Conservation (phyloP, 352 stramenopile species). For the Phytophthora cryptogea region DNA sequence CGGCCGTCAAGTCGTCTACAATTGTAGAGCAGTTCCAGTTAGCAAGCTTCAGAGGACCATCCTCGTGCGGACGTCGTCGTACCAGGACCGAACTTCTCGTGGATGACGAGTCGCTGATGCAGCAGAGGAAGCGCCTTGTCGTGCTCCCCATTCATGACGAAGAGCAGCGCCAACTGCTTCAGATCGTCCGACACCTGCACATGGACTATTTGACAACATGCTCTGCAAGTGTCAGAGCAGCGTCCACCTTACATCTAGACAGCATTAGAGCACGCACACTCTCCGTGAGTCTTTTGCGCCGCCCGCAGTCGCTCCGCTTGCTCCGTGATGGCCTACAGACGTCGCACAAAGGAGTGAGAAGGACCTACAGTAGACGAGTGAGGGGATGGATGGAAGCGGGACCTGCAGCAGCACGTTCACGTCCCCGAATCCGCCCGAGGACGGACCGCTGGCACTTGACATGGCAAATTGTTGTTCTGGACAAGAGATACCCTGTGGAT, state of each 20-base stretch:
- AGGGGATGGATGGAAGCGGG: background rate
- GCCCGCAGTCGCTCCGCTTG: constrained; percentile 50
- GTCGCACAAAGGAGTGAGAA: background rate
- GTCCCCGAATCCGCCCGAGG: constrained; percentile 22
- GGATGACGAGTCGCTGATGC: constrained; percentile 80
- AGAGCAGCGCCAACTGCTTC: constrained; percentile 67
- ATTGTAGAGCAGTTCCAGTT: constrained; percentile 11
- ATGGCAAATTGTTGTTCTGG: too few species aligned
- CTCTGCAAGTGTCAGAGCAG: background rate
- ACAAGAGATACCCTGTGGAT: too few species aligned
- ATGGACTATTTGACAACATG: constrained; percentile 41
- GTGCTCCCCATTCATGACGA: constrained; percentile 70
- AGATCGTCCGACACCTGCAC: constrained; percentile 61
- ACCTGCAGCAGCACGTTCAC: constrained; percentile 45
- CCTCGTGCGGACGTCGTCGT: background rate
- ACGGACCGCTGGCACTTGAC: constrained; percentile 18
- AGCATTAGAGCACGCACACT: constrained; percentile 39
- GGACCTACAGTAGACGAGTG: background rate
- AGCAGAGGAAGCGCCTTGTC: constrained; percentile 71
- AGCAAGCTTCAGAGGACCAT: too few species aligned
- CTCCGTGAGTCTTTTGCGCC: constrained; percentile 50
- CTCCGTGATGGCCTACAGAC: constrained; percentile 46
- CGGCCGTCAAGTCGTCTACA: constrained; percentile 58
- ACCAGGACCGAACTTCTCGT: constrained; percentile 80
- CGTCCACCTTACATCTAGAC: too few species aligned